Evolutionary conservation across 495 filamentous ascomycete species (phyloP), one percentile per base, ranked within the genome.

Genomic region (Thermochaetoides thermophila): DNA sequence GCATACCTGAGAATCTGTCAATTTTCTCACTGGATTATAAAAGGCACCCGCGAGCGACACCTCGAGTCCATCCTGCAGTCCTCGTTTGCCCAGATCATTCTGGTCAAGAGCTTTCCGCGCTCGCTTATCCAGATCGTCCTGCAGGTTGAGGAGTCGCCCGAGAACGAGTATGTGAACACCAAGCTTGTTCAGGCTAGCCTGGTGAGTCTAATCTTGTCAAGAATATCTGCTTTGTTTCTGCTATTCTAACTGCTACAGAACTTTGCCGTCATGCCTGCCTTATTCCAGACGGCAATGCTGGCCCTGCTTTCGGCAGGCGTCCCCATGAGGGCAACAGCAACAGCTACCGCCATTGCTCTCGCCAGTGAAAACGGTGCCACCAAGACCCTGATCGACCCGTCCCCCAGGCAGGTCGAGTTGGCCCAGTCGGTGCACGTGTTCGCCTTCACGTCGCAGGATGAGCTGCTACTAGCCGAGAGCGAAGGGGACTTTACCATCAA

Each of bases 391-490:
- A 50, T 55, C 6, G 63, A 79, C 27, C 74, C 78, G 12, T 68
- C 68, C 3, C 53, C 69, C 2, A 47, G 57, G 27, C 60, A 74
- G 11, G 54, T 76, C 18, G 60, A 68, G 24, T 46, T 55, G 19
- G 77, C 79, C 8, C 56, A 58, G 16, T 84, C 82, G 7, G 64
- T 83, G 17, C 83, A 91, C 46, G 79, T 79, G 16, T 55, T 94
- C 19, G 76, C 74, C 3, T 87, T 85, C 44, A 79, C 78, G 17
- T 78, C 74, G 5, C 71, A 74, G 31, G 71, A 75, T 12, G 78
- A 84, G 32, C 53, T 93, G 19, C 55, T 93, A 12, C 53, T 93
- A 26, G 75, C 70, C 21, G 79, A 93, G 50, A 91, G 84, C 48
- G 72, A 86, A 45, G 87, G 87, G 0, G 55, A 58, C 19, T 96